These are phyloP conservation scores for Ceratocystis harringtonii DNA, from an alignment of 2,329 filamentous ascomycete genomes.

Conservation along the genomic window DNA sequence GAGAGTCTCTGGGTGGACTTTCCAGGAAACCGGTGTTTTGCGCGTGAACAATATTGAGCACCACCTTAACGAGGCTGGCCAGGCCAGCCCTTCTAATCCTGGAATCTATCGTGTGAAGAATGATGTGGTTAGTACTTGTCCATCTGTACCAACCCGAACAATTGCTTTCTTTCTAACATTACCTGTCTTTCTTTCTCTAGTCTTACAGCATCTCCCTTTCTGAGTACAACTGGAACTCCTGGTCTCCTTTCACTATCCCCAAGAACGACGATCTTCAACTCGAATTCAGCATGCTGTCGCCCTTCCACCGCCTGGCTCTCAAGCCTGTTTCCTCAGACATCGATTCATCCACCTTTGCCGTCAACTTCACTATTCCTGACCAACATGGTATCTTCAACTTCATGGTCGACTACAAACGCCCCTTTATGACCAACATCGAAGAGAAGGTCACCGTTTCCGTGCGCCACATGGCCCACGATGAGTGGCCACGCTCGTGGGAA, in stretches of 20 bases:
- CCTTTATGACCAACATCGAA: conserved; percentile 76
- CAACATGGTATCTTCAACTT: conserved; percentile 99
- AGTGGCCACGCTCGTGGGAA: conserved; percentile 80
- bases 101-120: conserved; percentile 91
- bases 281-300: conserved; percentile 96
- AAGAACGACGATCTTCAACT: conserved; percentile 66
- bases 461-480: conserved; percentile 90
- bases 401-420: conserved; percentile 89
- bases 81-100: conserved; percentile 55
- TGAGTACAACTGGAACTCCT: conserved; percentile 64
- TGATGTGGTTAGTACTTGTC: conserved; percentile 61
- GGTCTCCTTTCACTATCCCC: conserved; percentile 57
- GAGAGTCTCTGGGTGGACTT: conserved; percentile 82
- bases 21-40: conserved; percentile 83
- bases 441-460: conserved; percentile 93
- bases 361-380: conserved; percentile 71
- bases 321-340: conserved; percentile 39
- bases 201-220: conserved; percentile 79
- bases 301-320: conserved; percentile 80
- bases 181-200: conserved; percentile 30
- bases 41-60: conserved; percentile 75
- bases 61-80: conserved; percentile 33
- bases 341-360: conserved; percentile 58
- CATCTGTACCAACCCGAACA: not conserved
- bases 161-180: not conserved